A percentile compares a stretch with the other conserved stretches of the same genome.
These are phyloP conservation scores for Austroboletus sp. DNA, from an alignment of 1,284 basidiomycete genomes.

Conservation along the genomic window DNA sequence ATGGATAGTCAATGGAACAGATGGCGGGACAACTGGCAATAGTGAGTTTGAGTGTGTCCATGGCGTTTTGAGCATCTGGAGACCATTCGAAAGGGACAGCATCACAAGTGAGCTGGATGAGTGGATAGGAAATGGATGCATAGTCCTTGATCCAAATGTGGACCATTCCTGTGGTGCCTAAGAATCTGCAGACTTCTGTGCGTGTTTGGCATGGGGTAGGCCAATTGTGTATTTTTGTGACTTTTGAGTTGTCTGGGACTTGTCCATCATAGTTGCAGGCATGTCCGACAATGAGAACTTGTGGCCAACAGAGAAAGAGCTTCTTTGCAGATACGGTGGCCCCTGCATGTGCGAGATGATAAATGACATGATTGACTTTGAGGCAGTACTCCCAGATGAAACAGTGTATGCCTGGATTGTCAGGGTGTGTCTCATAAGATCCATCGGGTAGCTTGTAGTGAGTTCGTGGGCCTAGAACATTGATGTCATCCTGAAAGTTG, in stretches of 20 bases:
- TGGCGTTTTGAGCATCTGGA: constrained; percentile 3
- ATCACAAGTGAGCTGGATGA: constrained; percentile 1
- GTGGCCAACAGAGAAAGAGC: constrained; percentile 3
- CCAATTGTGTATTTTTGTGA: constrained; percentile 2
- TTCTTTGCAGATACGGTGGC: constrained; percentile 18
- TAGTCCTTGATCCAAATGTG: constrained; percentile 25
- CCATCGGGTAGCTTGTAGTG: constrained; percentile 19
- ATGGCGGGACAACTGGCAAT: constrained; percentile 20
- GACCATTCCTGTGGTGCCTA: constrained; percentile 24
- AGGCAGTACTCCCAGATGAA: constrained; percentile 25
- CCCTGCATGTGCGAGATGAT: constrained; percentile 16
- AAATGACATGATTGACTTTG: constrained; percentile 18
- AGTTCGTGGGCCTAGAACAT: constrained; percentile 5
- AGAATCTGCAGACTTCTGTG: constrained; percentile 26
- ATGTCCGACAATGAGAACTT: constrained; percentile 16
- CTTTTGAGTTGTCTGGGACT: constrained; percentile 1
- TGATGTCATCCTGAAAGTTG: constrained; percentile 6
- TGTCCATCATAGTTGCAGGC: constrained; percentile 11
- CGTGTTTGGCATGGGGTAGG: not conserved
- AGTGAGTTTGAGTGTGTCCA: constrained; percentile 27
- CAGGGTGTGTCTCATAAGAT: constrained; percentile 22
- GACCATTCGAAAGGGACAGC: not conserved
- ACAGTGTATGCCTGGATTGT: constrained; percentile 26
- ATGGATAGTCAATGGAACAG: constrained; percentile 31
- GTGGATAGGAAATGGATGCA: not conserved